A percentile compares a stretch with the other conserved stretches of the same genome.
Conservation (phyloP, 306 rosid species). For the Acmispon strigosus region DNA sequence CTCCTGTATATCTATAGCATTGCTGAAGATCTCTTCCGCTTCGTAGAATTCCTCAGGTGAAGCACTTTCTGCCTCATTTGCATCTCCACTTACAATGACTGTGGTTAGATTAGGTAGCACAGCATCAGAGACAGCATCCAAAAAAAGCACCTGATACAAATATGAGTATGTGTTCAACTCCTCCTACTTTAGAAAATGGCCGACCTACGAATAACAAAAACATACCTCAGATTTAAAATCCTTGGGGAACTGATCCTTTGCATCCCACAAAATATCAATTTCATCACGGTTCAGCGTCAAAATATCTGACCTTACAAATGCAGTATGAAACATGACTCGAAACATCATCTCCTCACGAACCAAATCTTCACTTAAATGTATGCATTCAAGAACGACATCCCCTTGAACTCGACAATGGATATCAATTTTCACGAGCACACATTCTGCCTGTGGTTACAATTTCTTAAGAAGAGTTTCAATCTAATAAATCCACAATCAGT, state of each 20-base stretch:
- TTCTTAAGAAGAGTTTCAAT: constrained; percentile 34
- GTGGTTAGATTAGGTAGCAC: constrained; percentile 68
- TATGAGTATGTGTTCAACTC: constrained; percentile 51
- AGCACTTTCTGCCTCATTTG: constrained; percentile 59
- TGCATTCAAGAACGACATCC: constrained; percentile 93
- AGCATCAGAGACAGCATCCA: constrained; percentile 93
- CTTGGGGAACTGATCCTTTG: constrained; percentile 75
- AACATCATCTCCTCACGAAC: constrained; percentile 74
- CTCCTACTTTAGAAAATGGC: constrained; percentile 31
- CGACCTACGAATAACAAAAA: constrained; percentile 28
- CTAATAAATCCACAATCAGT: constrained; percentile 16
- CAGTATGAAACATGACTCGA: constrained; percentile 88
- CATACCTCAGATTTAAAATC: constrained; percentile 92
- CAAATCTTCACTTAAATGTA: constrained; percentile 75
- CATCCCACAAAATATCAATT: constrained; percentile 80
- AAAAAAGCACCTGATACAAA: constrained; percentile 87
- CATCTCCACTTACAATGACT: constrained; percentile 51
- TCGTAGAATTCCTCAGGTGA: constrained; percentile 97
- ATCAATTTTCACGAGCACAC: constrained; percentile 85
- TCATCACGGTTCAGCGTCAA: constrained; percentile 72
- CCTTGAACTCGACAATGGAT: constrained; percentile 86
- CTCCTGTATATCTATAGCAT: constrained; percentile 58
- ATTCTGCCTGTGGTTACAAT: constrained; percentile 76
- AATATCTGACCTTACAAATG: constrained; percentile 76
- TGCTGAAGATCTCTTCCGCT: constrained; percentile 94